These are phyloP conservation scores for Aspergillus bridgeri DNA, from an alignment of 495 filamentous ascomycete species.

Conservation along the genomic window DNA sequence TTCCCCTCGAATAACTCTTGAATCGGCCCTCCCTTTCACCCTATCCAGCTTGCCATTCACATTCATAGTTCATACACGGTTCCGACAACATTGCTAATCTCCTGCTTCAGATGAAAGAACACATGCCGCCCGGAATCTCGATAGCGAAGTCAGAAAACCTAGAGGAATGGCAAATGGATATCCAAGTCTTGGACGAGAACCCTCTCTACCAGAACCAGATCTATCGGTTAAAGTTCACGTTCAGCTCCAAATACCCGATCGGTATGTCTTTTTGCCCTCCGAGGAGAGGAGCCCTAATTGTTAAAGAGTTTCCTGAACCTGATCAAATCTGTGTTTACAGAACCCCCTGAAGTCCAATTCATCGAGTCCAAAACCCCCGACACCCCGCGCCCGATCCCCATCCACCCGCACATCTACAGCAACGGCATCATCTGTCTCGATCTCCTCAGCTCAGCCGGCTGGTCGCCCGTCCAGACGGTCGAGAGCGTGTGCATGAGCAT, in stretches of 20 bases:
- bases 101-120: conserved; percentile 41
- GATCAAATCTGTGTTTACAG: conserved; percentile 33
- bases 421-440: conserved; percentile 99
- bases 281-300: too few relatives aligned
- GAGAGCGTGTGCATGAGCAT: conserved; percentile 97
- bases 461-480: conserved; percentile 95
- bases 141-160: conserved; percentile 78
- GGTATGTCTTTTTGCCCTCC: conserved; percentile 47
- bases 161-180: conserved; percentile 90
- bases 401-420: conserved; percentile 96
- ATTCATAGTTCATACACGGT: not conserved
- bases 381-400: conserved; percentile 69
- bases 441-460: conserved; percentile 80
- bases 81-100: not conserved
- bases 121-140: conserved; percentile 64
- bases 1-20: not conserved
- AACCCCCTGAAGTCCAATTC: conserved; percentile 93
- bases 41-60: not conserved
- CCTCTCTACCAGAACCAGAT: conserved; percentile 79
- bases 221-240: conserved; percentile 85
- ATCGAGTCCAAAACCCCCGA: conserved; percentile 48
- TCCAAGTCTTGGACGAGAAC: conserved; percentile 85
- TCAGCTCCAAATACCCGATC: conserved; percentile 82
- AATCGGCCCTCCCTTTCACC: not conserved
- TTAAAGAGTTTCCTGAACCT: too few relatives aligned